These are phyloP conservation scores for Saksenaea vasiformis DNA, from an alignment of 371 early-diverging fungal species.

Conservation along the genomic window DNA sequence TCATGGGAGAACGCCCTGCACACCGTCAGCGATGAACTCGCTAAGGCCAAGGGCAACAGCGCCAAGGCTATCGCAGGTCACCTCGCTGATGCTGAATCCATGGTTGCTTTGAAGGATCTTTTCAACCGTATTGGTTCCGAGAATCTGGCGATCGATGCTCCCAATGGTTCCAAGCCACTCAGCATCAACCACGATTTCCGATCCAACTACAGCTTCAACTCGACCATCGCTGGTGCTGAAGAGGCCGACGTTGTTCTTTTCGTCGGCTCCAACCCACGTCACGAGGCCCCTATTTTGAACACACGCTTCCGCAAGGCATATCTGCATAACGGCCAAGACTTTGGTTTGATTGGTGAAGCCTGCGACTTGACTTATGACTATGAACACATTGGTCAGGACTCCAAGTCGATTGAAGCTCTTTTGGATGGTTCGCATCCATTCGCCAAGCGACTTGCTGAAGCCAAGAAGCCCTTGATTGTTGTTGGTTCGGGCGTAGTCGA, in stretches of 20 bases:
- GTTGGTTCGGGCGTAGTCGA: constrained; percentile 86
- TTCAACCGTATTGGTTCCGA: constrained; percentile 87
- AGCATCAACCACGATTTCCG: constrained; percentile 82
- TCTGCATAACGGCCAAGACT: constrained; percentile 77
- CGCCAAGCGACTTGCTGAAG: constrained; percentile 71
- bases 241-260: constrained; percentile 91
- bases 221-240: constrained; percentile 86
- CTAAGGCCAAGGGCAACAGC: constrained; percentile 53
- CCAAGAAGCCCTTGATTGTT: constrained; percentile 92
- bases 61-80: constrained; percentile 93
- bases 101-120: constrained; percentile 90
- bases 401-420: constrained; percentile 72
- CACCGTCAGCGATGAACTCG: constrained; percentile 69
- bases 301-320: constrained; percentile 94
- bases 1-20: constrained; percentile 89
- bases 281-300: constrained; percentile 95
- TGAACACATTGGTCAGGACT: constrained; percentile 77
- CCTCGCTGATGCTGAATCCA: constrained; percentile 85
- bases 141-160: constrained; percentile 79
- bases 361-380: constrained; percentile 90
- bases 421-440: constrained; percentile 76
- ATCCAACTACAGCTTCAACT: constrained; percentile 87
- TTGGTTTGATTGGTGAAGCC: constrained; percentile 81
- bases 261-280: constrained; percentile 95
- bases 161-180: constrained; percentile 55